Conservation (phyloP, 805 yeast genomes). For the Saccharomycopsis lassenensis region DNA sequence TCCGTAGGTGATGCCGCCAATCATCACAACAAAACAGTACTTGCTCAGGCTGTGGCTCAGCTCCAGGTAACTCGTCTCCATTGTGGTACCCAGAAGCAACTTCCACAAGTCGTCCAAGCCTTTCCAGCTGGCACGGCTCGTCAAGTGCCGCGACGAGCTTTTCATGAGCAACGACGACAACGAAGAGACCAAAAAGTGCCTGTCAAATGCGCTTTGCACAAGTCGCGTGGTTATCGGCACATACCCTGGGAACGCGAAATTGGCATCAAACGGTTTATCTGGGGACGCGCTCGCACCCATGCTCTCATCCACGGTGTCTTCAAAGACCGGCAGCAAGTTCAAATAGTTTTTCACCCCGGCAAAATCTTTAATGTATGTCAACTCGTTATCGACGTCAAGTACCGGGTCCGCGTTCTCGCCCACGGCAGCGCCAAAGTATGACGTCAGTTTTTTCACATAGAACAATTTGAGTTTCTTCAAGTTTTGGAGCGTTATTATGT, state of each 20-base stretch:
- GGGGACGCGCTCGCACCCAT: slow-evolving; percentile 20
- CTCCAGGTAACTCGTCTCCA: slow-evolving; percentile 8
- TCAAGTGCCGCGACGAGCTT: slow-evolving; percentile 19
- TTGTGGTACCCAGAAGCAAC: slow-evolving; percentile 24
- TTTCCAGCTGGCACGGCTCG: slow-evolving; percentile 25
- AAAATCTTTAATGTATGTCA: slow-evolving; percentile 26
- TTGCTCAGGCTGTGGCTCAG: slow-evolving; percentile 18
- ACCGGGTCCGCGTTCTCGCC: slow-evolving; percentile 7
- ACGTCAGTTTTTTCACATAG: slow-evolving; percentile 24
- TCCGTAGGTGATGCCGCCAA: slow-evolving; percentile 83
- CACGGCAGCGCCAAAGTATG: neutral
- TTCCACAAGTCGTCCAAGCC: slow-evolving; percentile 29
- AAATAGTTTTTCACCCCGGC: slow-evolving; percentile 28
- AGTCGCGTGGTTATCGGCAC: slow-evolving; percentile 67
- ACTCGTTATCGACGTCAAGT: neutral
- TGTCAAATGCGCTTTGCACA: slow-evolving; percentile 53
- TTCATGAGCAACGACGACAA: slow-evolving; percentile 14
- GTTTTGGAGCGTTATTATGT: slow-evolving; percentile 35
- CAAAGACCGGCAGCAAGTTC: slow-evolving; percentile 35
- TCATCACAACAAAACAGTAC: slow-evolving; percentile 36
- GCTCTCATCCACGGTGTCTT: slow-evolving; percentile 16
- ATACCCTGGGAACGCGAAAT: slow-evolving; percentile 69
- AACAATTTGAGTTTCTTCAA: slow-evolving; percentile 40
- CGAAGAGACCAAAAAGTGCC: slow-evolving; percentile 36
- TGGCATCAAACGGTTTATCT: slow-evolving; percentile 34